Conservation (phyloP, 2,329 filamentous ascomycete genomes). For the Neoascochyta sp. region DNA sequence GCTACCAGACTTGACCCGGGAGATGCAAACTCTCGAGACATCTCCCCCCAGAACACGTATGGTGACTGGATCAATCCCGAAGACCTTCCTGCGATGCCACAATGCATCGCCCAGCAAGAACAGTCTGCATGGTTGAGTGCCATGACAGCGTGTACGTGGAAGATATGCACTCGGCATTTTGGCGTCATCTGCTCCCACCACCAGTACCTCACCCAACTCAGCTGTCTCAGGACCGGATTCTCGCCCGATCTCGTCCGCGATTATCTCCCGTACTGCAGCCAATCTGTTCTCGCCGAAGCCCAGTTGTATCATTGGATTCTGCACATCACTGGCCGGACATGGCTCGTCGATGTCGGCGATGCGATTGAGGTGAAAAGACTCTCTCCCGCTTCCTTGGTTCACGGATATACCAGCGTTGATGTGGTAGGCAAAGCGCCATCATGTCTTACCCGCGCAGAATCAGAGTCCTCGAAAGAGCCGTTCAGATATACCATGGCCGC, state of each 20-base stretch:
- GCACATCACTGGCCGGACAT: conserved; percentile 26
- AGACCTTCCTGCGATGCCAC: conserved; percentile 33
- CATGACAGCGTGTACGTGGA: conserved; percentile 32
- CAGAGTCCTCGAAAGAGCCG: conserved; percentile 17
- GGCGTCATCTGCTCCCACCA: conserved; percentile 32
- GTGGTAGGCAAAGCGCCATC: conserved; percentile 26
- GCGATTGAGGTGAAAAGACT: conserved; percentile 21
- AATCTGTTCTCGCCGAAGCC: conserved; percentile 34
- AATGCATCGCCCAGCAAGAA: conserved; percentile 37
- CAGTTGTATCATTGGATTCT: conserved; percentile 32
- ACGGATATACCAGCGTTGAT: conserved; percentile 22
- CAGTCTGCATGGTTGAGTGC: conserved; percentile 26
- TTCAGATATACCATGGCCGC: conserved; percentile 30
- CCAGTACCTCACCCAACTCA: conserved; percentile 33
- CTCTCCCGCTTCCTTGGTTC: conserved; percentile 23
- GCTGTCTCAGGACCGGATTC: conserved; percentile 30
- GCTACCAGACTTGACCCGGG: no score
- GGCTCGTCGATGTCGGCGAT: conserved; percentile 34
- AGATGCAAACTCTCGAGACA: no score
- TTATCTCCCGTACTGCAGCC: conserved; percentile 28
- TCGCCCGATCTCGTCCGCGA: conserved; percentile 21
- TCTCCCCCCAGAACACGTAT: no score
- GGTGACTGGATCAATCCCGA: conserved; percentile 38
- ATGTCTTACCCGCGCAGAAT: conserved; percentile 22
- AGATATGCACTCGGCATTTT: conserved; percentile 30